Percentiles rank a stretch among this genome's conserved stretches.
phyloP scores from a whole-genome alignment of 768 basidiomycete species.

The Coprinopsis cinerea region DNA sequence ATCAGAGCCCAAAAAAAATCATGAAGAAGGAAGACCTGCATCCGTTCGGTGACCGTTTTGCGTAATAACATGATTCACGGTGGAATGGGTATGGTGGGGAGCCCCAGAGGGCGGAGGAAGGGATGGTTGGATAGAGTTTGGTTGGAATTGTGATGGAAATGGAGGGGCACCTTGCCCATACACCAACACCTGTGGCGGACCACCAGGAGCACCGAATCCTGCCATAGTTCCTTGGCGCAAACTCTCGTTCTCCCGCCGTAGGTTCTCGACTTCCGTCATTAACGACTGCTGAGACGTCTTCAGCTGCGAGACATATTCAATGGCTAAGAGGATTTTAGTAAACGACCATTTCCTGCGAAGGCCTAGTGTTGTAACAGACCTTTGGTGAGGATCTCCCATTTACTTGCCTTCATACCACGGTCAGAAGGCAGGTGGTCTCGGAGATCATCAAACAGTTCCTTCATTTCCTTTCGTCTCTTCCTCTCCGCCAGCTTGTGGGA shows the following conservation, averaged over 20 bases:
- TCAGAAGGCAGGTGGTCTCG: constrained; percentile 89
- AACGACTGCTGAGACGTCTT: constrained; percentile 76
- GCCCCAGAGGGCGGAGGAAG: constrained; percentile 29
- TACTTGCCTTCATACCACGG: constrained; percentile 92
- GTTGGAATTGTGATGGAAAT: constrained; percentile 29
- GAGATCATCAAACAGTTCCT: constrained; percentile 95
- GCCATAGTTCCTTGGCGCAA: constrained; percentile 53
- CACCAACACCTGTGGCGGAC: constrained; percentile 40
- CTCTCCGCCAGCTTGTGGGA: constrained; percentile 97
- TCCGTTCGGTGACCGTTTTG: constrained; percentile 10
- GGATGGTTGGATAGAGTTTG: constrained; percentile 40
- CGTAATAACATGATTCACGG: constrained; percentile 7
- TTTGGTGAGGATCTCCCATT: constrained; percentile 99
- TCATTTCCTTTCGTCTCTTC: constrained; percentile 98
- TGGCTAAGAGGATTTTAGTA: constrained; percentile 41
- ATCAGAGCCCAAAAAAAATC: neutral
- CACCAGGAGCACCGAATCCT: constrained; percentile 42
- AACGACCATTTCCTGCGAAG: neutral
- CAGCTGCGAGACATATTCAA: constrained; percentile 79
- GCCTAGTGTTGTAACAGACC: constrained; percentile 37
- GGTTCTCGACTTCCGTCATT: constrained; percentile 70
- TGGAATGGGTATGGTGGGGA: constrained; percentile 16
- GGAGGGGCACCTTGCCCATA: constrained; percentile 44
- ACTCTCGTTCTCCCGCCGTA: constrained; percentile 70
- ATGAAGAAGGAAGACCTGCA: neutral